Conservation (phyloP, 305 asterid species). For the Plantago coronopus region DNA sequence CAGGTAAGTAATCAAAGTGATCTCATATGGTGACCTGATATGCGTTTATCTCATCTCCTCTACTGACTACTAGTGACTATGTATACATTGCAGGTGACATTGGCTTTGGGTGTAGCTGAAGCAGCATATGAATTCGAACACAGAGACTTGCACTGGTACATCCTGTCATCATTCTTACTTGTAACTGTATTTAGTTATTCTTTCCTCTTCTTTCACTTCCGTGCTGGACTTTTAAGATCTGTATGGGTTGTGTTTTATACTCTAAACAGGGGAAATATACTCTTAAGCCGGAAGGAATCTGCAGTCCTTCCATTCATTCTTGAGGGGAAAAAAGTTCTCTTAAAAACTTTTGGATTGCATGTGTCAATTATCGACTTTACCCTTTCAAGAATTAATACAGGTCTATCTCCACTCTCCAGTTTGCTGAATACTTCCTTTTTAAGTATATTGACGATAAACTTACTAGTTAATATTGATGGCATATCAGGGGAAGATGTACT, state of each 20-base stretch:
- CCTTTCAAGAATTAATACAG: slow-evolving; percentile 89
- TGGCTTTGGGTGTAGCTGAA: slow-evolving; percentile 91
- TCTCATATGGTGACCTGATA: slow-evolving; percentile 15
- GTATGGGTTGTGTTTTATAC: slow-evolving; percentile 18
- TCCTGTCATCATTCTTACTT: slow-evolving; percentile 24
- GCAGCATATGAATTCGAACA: slow-evolving; percentile 92
- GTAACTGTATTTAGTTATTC: slow-evolving; percentile 15
- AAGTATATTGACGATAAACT: slow-evolving; percentile 18
- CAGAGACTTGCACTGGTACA: slow-evolving; percentile 90
- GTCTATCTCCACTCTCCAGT: slow-evolving; percentile 28
- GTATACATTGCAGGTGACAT: slow-evolving; percentile 55
- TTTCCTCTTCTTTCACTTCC: slow-evolving; percentile 11
- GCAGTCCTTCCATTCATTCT: slow-evolving; percentile 62
- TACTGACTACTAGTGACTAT: slow-evolving; percentile 19
- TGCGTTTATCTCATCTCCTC: slow-evolving; percentile 18
- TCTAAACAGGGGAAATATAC: slow-evolving; percentile 80
- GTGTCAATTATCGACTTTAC: slow-evolving; percentile 89
- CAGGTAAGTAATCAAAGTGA: slow-evolving; percentile 45
- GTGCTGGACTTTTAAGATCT: slow-evolving; percentile 8
- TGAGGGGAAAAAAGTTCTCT: slow-evolving; percentile 56
- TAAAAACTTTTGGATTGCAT: slow-evolving; percentile 68
- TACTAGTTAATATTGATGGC: slow-evolving; percentile 17
- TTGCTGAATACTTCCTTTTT: slow-evolving; percentile 16
- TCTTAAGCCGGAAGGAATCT: slow-evolving; percentile 60
- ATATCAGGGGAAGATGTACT: slow-evolving; percentile 85